A percentile compares a stretch with the other conserved stretches of the same genome.
Evolutionary conservation across 805 yeast species (phyloP).

Genomic region (Komagataella mondaviorum): DNA sequence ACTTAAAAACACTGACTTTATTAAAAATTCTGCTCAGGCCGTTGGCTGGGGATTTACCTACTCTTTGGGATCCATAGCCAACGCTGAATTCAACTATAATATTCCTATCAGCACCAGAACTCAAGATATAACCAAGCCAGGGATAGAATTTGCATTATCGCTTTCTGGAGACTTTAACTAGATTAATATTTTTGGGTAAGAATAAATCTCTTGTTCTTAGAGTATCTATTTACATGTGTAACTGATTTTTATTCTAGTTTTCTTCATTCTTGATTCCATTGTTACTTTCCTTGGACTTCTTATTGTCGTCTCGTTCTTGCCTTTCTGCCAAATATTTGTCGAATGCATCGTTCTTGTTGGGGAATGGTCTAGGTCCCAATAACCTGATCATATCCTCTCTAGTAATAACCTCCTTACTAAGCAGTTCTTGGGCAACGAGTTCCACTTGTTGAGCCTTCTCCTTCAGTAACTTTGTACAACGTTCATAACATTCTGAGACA

Average conservation of each 20-base stretch:
- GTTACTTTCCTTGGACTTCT: not conserved
- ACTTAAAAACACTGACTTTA: constrained; percentile 6
- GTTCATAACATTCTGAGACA: constrained; percentile 59
- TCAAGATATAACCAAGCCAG: constrained; percentile 41
- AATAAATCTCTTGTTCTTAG: constrained; percentile 11
- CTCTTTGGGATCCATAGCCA: constrained; percentile 43
- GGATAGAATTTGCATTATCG: constrained; percentile 21
- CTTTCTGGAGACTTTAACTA: not conserved
- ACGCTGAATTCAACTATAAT: constrained; percentile 54
- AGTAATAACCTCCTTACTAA: constrained; percentile 79
- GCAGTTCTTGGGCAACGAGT: constrained; percentile 75
- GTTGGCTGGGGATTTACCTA: constrained; percentile 50
- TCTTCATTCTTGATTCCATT: not conserved
- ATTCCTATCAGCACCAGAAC: constrained; percentile 42
- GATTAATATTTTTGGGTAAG: not conserved
- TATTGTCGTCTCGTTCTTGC: not conserved
- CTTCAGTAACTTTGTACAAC: constrained; percentile 54
- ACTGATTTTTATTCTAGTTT: not conserved
- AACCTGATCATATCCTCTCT: constrained; percentile 88
- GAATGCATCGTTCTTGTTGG: constrained; percentile 83
- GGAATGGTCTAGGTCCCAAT: constrained; percentile 85
- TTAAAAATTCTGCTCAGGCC: constrained; percentile 31
- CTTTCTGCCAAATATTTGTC: constrained; percentile 39
- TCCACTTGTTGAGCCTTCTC: constrained; percentile 70
- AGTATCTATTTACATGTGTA: not conserved